Base-by-base conservation (phyloP, 2,329 filamentous ascomycete species). In the Furcasterigmium furcatum region DNA sequence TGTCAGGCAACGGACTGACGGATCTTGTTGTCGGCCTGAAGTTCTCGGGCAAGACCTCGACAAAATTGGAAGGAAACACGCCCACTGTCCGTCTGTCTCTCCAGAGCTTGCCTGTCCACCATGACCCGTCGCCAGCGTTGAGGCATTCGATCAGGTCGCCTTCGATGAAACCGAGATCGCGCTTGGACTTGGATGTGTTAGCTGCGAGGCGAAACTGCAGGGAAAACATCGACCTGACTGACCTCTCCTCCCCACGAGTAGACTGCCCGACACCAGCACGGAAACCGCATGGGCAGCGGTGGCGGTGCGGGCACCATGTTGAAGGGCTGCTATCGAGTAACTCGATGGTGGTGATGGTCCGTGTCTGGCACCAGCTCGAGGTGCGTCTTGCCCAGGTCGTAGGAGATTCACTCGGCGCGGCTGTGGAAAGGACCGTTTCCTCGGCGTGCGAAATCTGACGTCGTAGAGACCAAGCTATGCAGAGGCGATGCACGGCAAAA, bases 71-170 rank as follows among this genome's bases (percentile, higher is more conserved):
- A 1, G 94, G 94, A 60, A 99, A 99, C 18, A 94, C 76, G 44
- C 94, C 94, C 58, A 96, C 85, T 59, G 92, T 91, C 60, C 91
- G 84, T 65, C 88, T 86, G 68, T 99, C 94, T 56, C 94, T 83
- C 61, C 85, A 88, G 61, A 99, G 71, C 52, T 92, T 83, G 40
- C 94, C 94, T 70, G 91, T 96, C 94, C 94, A 99, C 94, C 94
- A 99, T 39, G 89, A 91, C 43, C 94, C 94, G 70, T 99, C 94
- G 52, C 94, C 94, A 18, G 94, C 94, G 65, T 99, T 99, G 44
- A 99, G 77, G 61, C 92, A 96, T 79, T 99, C 94, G 64, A 99
- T 99, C 55, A 99, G 70, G 68, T 99, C 94, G 52, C 94, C 94
- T 67, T 99, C 94, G 56, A 99, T 87, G 67, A 99, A 99, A 14